phyloP scores from a whole-genome alignment of 139 green algal species.

The Coelastrella sp. region DNA sequence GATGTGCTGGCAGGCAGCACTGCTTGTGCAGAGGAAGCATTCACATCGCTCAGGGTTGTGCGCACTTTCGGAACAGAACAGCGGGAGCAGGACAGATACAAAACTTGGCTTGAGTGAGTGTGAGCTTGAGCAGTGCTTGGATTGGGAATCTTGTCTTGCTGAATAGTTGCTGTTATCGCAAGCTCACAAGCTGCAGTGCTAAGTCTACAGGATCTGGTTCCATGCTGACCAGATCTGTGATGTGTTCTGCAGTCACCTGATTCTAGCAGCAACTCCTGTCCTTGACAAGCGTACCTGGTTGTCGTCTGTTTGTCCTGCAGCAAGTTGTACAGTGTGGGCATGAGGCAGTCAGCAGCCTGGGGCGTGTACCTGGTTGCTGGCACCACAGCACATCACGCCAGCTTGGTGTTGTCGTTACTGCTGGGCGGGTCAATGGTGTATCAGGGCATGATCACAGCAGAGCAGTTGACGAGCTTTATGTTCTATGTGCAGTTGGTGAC shows the following conservation, averaged over 20 bases:
- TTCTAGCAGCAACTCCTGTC: too few relatives aligned
- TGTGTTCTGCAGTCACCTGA: not conserved
- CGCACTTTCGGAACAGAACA: slow-evolving; percentile 85
- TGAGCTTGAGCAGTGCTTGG: not conserved
- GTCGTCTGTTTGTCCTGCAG: slow-evolving; percentile 18
- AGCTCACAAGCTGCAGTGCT: too few relatives aligned
- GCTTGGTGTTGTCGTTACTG: slow-evolving; percentile 61
- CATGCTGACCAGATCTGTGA: not conserved
- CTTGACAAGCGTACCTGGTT: not conserved
- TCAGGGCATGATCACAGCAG: slow-evolving; percentile 58
- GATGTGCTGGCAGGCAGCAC: slow-evolving; percentile 62
- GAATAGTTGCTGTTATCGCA: too few relatives aligned
- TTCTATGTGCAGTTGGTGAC: slow-evolving; percentile 84
- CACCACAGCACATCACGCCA: slow-evolving; percentile 19
- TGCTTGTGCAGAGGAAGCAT: slow-evolving; percentile 42
- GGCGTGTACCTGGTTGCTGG: slow-evolving; percentile 57
- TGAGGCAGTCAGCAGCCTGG: slow-evolving; percentile 77
- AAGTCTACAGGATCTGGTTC: too few relatives aligned
- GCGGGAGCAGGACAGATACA: slow-evolving; percentile 76
- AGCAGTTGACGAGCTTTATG: slow-evolving; percentile 84
- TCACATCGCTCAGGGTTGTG: slow-evolving; percentile 64
- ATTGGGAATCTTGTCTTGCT: not conserved
- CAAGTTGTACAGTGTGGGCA: slow-evolving; percentile 70
- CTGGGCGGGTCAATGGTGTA: slow-evolving; percentile 73
- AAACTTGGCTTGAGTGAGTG: slow-evolving; percentile 64